Conservation (phyloP, 1,139 yeast species). For the Taiozyma sp. region DNA sequence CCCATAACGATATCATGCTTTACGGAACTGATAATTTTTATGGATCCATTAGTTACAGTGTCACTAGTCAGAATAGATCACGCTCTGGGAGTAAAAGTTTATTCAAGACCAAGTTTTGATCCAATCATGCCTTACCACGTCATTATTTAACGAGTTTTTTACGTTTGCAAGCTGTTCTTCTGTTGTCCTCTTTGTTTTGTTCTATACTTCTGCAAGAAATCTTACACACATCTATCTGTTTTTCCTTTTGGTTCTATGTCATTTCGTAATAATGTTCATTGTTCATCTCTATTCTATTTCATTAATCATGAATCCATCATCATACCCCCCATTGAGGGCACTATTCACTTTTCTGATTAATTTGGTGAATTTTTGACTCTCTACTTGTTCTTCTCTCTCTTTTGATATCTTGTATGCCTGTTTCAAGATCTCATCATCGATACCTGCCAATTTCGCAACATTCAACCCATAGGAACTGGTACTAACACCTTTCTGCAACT, state of each 20-base stretch:
- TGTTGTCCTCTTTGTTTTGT: no score
- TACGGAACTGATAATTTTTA: slow-evolving; percentile 50
- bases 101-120: slow-evolving; percentile 32
- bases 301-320: not conserved
- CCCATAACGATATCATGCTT: slow-evolving; percentile 36
- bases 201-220: no score
- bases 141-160: no score
- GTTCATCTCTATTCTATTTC: not conserved
- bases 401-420: slow-evolving; percentile 45
- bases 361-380: slow-evolving; percentile 7
- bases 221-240: not conserved
- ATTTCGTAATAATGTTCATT: no score
- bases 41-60: slow-evolving; percentile 65
- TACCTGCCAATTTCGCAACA: slow-evolving; percentile 67
- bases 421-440: slow-evolving; percentile 45
- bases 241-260: no score
- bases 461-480: slow-evolving; percentile 71
- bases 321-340: not conserved
- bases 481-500: slow-evolving; percentile 52
- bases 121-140: no score
- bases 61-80: slow-evolving; percentile 36
- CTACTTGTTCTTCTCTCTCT: slow-evolving; percentile 31
- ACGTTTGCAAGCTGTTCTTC: no score
- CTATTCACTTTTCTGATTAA: not conserved
- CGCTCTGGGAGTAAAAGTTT: slow-evolving; percentile 33